These are phyloP conservation scores for Udeniomyces megalosporus DNA, from an alignment of 768 basidiomycete species.

Conservation along the genomic window DNA sequence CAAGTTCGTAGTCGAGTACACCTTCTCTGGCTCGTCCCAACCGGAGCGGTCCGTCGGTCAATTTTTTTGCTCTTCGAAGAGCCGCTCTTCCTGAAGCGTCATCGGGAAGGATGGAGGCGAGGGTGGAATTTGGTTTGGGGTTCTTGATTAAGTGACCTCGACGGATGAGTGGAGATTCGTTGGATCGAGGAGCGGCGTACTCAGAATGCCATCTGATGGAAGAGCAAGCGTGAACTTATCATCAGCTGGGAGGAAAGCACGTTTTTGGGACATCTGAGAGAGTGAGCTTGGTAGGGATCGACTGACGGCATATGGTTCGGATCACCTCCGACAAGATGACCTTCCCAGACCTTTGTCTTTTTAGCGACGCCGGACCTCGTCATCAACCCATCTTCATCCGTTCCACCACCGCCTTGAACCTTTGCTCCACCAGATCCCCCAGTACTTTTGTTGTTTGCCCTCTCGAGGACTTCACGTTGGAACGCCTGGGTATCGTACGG, in stretches of 20 bases:
- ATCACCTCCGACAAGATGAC: conserved; percentile 13
- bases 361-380: background rate
- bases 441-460: background rate
- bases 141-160: background rate
- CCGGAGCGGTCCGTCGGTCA: conserved; percentile 3
- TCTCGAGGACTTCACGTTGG: background rate
- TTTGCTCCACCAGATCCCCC: background rate
- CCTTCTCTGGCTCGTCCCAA: conserved; percentile 1
- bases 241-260: too few relatives aligned
- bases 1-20: conserved; percentile 10
- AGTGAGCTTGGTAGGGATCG: background rate
- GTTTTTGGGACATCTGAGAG: too few relatives aligned
- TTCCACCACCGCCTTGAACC: conserved; percentile 2
- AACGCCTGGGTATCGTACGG: too few relatives aligned
- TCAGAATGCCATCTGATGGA: conserved; percentile 7
- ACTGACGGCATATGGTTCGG: conserved; percentile 1
- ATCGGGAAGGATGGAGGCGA: background rate
- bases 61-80: background rate
- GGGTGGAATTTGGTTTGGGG: background rate
- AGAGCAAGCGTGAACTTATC: too few relatives aligned
- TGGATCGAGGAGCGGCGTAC: background rate
- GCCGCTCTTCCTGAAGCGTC: background rate
- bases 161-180: background rate
- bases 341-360: conserved; percentile 5
- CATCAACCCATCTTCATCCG: background rate